phyloP scores from a whole-genome alignment of 257 asterid species.

The Scutellaria barbata region DNA sequence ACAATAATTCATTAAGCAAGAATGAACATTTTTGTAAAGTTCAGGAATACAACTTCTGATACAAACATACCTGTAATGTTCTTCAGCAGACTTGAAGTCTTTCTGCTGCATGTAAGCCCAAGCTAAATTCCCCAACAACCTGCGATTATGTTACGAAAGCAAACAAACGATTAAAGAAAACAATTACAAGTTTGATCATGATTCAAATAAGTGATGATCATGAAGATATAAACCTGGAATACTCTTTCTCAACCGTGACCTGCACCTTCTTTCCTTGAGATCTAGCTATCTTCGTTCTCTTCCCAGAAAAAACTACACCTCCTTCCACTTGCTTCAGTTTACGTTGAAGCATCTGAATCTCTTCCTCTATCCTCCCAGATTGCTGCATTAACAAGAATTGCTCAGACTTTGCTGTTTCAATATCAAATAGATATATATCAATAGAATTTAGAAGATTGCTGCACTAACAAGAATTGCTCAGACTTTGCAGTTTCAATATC shows the following conservation, averaged over 20 bases:
- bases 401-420: not conserved
- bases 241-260: constrained; percentile 80
- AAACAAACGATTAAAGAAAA: constrained; percentile 19
- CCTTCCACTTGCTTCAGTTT: constrained; percentile 77
- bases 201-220: not conserved
- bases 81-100: constrained; percentile 80
- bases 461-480: constrained; percentile 34
- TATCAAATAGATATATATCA: too few relatives aligned
- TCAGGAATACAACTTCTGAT: not conserved
- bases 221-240: constrained; percentile 59
- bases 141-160: constrained; percentile 30
- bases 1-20: not conserved
- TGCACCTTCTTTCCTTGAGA: constrained; percentile 84
- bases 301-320: constrained; percentile 73
- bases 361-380: constrained; percentile 79
- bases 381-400: constrained; percentile 53
- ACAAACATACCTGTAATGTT: constrained; percentile 63
- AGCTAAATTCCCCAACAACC: constrained; percentile 91
- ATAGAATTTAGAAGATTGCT: constrained; percentile 43
- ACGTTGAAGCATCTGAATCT: constrained; percentile 62
- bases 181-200: not conserved
- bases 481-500: not conserved
- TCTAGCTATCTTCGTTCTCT: constrained; percentile 76
- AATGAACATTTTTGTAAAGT: not conserved
- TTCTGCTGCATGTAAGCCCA: constrained; percentile 85